Evolutionary conservation across 1,284 basidiomycete genomes (phyloP), one percentile per base, ranked within the genome.

Genomic region (Moniliophthora roreri): DNA sequence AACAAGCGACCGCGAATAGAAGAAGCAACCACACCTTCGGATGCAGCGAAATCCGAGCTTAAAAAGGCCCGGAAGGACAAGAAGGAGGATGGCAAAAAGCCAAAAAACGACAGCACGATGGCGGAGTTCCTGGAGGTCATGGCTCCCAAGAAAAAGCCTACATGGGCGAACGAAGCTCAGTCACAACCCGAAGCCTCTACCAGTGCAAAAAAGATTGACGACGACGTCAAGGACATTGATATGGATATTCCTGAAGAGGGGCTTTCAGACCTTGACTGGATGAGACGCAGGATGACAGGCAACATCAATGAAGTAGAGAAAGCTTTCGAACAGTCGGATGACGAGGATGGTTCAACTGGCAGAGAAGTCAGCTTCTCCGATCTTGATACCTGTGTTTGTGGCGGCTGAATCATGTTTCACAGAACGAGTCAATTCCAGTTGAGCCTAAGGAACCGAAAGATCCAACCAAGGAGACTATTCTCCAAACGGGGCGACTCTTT

Each of bases 401-500:
- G 39, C 24, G n/a, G 11, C 24, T 11, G 37, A 11, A 8, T 34
- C 8, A 41, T n/a, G 23, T 11, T 44, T 40, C 51, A 21, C 53
- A 52, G 34, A 39, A 34, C 7, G 24, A 42, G 32, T 24, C 52
- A 36, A 42, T 56, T 23, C 51, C 9, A 39, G 32, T 8, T 2
- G 54, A 66, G 3, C 51, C 61, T 18, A 62, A 66, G 24, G 54
- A 63, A 11, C 62, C 68, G 0, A 70, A 73, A 45, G 79, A 86
- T 48, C 66, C 77, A 1, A 74, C 75, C 0, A 81, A 75, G 56
- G 77, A 81, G 28, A 85, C 84, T 0, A 93, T 98, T 52, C 73
- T 90, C 21, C 80, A 82, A 53, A 94, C 92, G 0, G 82, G 85
- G 0, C 85, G 96, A 1, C 74, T 98, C 4, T 98, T 98, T 66